Percentiles rank a stretch among this genome's conserved stretches.
phyloP scores from a whole-genome alignment of 108 stramenopile genomes.

The Cyclotella atomus region DNA sequence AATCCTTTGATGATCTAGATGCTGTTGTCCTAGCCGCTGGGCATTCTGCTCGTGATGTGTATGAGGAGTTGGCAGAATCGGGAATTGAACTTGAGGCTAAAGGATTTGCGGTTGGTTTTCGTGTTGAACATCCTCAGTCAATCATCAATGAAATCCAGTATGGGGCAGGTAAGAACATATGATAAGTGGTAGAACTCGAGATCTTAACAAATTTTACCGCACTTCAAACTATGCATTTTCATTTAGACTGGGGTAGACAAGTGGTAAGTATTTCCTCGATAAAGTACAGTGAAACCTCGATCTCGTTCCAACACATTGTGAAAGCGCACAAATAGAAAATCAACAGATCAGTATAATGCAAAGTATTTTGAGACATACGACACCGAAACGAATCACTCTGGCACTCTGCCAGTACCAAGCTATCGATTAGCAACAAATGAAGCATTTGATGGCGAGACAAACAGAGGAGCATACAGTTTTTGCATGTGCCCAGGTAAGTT shows the following conservation, averaged over 20 bases:
- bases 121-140: constrained; percentile 93
- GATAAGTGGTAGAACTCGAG: background rate
- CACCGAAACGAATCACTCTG: constrained; percentile 36
- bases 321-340: constrained; percentile 61
- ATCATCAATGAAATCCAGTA: constrained; percentile 90
- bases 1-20: constrained; percentile 40
- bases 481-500: constrained; percentile 78
- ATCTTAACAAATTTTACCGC: background rate
- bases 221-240: background rate
- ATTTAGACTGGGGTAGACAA: constrained; percentile 65
- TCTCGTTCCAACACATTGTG: background rate
- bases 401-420: constrained; percentile 82
- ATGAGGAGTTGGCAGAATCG: constrained; percentile 71
- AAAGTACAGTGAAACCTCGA: background rate
- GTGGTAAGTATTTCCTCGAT: constrained; percentile 43
- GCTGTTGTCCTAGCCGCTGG: constrained; percentile 91
- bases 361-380: constrained; percentile 51
- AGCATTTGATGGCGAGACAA: constrained; percentile 68
- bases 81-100: constrained; percentile 88
- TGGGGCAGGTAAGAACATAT: constrained; percentile 45
- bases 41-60: constrained; percentile 92
- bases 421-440: constrained; percentile 90
- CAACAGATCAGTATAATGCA: constrained; percentile 70
- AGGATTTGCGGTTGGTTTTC: constrained; percentile 95
- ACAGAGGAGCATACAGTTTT: constrained; percentile 78